Conservation (phyloP, 441 rosid genomes). For the Breynia disticha region DNA sequence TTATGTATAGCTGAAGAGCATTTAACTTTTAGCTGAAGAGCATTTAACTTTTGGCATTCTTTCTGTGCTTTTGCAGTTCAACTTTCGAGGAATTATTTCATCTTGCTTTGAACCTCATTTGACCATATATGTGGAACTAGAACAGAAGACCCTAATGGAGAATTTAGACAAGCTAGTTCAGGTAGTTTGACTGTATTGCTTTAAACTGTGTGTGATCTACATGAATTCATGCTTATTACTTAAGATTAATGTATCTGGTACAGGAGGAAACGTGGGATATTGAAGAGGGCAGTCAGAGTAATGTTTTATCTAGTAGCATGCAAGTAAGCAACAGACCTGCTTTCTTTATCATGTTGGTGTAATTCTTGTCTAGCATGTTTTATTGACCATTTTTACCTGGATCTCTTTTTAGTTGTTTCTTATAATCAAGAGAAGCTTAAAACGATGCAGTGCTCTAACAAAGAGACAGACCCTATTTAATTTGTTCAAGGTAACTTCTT, state of each 20-base stretch:
- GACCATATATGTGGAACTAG: slow-evolving; percentile 79
- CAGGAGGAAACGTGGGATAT: slow-evolving; percentile 99
- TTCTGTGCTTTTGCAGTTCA: slow-evolving; percentile 57
- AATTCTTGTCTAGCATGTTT: slow-evolving; percentile 5
- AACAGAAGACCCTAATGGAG: slow-evolving; percentile 98
- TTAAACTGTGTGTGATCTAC: no score
- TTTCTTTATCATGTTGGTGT: slow-evolving; percentile 5
- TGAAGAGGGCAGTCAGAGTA: slow-evolving; percentile 93
- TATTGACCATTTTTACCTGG: slow-evolving; percentile 3
- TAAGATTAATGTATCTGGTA: slow-evolving; percentile 8
- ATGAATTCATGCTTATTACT: no score
- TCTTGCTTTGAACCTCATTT: slow-evolving; percentile 98
- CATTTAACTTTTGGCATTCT: neutral
- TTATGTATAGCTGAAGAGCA: neutral
- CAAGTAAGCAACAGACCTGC: slow-evolving; percentile 45
- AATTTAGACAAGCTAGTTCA: slow-evolving; percentile 91
- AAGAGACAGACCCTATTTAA: slow-evolving; percentile 80
- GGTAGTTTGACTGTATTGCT: slow-evolving; percentile 35
- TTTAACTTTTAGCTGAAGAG: neutral
- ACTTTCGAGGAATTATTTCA: slow-evolving; percentile 95
- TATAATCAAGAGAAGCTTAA: slow-evolving; percentile 92
- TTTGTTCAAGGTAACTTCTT: slow-evolving; percentile 72
- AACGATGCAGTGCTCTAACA: slow-evolving; percentile 87
- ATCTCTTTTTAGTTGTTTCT: slow-evolving; percentile 59
- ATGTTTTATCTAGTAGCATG: slow-evolving; percentile 93